phyloP scores from a whole-genome alignment of 371 early-diverging fungal species.

The Rhizopus delemar region DNA sequence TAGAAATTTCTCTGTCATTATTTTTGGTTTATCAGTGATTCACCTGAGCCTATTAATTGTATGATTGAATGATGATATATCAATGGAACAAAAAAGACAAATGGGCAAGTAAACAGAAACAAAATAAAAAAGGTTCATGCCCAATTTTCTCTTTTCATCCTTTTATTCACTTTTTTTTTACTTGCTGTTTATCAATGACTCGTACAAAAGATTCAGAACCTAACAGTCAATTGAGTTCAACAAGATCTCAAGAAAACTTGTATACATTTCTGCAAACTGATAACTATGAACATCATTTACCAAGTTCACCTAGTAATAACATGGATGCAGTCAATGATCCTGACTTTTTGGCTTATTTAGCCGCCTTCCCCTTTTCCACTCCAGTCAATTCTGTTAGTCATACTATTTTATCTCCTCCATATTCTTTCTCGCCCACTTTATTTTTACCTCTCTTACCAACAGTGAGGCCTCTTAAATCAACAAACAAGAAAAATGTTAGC shows the following conservation, averaged over 20 bases:
- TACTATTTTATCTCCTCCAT: too few relatives aligned
- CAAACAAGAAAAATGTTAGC: background rate
- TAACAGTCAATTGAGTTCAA: background rate
- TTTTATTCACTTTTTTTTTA: background rate
- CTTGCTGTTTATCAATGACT: background rate
- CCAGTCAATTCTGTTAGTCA: background rate
- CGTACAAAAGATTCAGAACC: background rate
- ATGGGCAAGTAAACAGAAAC: background rate
- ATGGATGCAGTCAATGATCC: constrained; percentile 22
- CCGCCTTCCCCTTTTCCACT: constrained; percentile 1
- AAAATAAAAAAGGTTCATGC: background rate
- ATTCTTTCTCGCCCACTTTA: background rate
- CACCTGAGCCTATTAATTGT: background rate
- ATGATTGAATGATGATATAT: constrained; percentile 7
- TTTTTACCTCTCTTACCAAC: background rate
- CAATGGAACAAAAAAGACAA: background rate
- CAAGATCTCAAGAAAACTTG: background rate
- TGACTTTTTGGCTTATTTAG: constrained; percentile 21
- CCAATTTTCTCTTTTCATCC: background rate
- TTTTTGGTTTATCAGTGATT: constrained; percentile 6
- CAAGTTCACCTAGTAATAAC: background rate
- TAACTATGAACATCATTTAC: background rate
- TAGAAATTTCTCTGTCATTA: background rate
- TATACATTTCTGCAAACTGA: background rate
- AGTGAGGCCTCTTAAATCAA: background rate